Evolutionary conservation across 75 land plant species (phyloP).

Genomic region (Sequoiadendron giganteum): DNA sequence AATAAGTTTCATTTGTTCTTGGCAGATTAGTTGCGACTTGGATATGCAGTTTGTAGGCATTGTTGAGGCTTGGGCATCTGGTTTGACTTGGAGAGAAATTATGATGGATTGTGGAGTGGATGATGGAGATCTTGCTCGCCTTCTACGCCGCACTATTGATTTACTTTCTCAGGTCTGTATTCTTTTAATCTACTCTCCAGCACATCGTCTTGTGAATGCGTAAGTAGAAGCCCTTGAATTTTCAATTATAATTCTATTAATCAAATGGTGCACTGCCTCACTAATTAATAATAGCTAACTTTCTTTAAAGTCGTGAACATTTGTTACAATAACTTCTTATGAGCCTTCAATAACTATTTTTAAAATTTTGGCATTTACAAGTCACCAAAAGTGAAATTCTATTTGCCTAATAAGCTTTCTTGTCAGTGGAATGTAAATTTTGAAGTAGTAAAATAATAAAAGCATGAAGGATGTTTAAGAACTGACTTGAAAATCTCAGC

Average conservation of each 20-base stretch:
- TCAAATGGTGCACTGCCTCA: not conserved
- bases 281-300: not conserved
- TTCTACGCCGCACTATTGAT: constrained; percentile 86
- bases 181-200: not conserved
- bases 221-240: not conserved
- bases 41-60: constrained; percentile 88
- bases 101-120: constrained; percentile 90
- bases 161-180: constrained; percentile 72
- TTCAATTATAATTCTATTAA: not conserved
- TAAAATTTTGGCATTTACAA: too few species aligned
- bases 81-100: constrained; percentile 88
- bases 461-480: too few species aligned
- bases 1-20: constrained; percentile 11
- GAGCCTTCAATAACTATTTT: too few species aligned
- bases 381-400: too few species aligned
- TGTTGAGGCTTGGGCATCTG: constrained; percentile 99
- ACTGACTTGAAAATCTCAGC: not conserved
- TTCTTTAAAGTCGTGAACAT: not conserved
- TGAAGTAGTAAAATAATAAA: too few species aligned
- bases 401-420: too few species aligned
- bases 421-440: too few species aligned
- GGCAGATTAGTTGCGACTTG: constrained; percentile 71
- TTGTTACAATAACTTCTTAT: not conserved
- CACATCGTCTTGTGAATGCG: not conserved
- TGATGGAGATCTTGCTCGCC: constrained; percentile 94